Conservation (phyloP, 495 filamentous ascomycete genomes). For the Thermochaetoides thermophila region DNA sequence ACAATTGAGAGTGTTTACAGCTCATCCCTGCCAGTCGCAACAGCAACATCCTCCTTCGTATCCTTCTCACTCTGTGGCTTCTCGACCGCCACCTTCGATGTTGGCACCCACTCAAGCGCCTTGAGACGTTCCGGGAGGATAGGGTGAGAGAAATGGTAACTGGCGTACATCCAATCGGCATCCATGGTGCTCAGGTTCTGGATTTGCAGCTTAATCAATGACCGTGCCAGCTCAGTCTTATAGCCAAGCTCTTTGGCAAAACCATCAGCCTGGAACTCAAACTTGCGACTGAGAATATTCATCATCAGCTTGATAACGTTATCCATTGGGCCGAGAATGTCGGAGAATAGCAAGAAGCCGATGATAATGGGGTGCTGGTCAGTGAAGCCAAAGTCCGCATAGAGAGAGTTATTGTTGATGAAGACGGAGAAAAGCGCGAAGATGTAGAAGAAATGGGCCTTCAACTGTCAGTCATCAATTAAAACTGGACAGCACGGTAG, state of each 20-base stretch:
- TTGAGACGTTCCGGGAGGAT: conserved; percentile 86
- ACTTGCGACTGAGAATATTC: conserved; percentile 86
- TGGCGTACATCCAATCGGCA: conserved; percentile 93
- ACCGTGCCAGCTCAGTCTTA: conserved; percentile 64
- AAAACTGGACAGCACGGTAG: background rate
- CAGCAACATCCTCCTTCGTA: conserved; percentile 22
- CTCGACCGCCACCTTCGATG: conserved; percentile 22
- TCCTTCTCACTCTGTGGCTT: conserved; percentile 21
- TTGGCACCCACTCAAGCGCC: conserved; percentile 63
- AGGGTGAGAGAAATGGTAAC: conserved; percentile 95
- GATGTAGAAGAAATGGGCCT: conserved; percentile 81
- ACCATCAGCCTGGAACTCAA: conserved; percentile 88
- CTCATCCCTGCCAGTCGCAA: conserved; percentile 23
- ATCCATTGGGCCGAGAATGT: conserved; percentile 82
- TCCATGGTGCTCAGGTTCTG: conserved; percentile 98
- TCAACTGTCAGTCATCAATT: conserved; percentile 16
- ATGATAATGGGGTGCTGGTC: conserved; percentile 81
- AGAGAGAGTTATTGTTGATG: conserved; percentile 85
- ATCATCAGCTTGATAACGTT: conserved; percentile 82
- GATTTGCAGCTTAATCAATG: conserved; percentile 92
- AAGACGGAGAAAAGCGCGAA: conserved; percentile 94
- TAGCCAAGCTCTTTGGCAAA: conserved; percentile 82
- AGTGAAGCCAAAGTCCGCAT: conserved; percentile 79
- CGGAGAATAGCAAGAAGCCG: conserved; percentile 92
- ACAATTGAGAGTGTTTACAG: conserved; percentile 8